Evolutionary conservation across 1,284 basidiomycete species (phyloP), one percentile per base, ranked within the genome.

Genomic region (Cryptococcus sp.): DNA sequence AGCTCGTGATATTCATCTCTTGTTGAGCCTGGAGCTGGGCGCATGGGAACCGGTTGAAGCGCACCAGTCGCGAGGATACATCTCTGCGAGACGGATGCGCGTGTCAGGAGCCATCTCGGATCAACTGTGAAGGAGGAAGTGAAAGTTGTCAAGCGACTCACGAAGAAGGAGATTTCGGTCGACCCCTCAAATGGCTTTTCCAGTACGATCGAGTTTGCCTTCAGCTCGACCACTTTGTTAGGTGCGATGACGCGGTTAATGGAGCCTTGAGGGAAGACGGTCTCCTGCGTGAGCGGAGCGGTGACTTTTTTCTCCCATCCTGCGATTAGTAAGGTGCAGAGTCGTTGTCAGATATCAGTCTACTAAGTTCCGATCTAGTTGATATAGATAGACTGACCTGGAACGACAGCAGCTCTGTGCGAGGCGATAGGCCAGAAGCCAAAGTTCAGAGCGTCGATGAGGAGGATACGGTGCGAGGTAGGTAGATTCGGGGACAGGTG

Each of bases 391-490:
- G 10, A 67, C 72, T 60, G 46, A 68, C 79, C 78, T 40, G 80
- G 77, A 5, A 75, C 68, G 41, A 82, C 79, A 5, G 76, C 54
- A 3, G 77, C 79, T 50, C 81, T 68, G 13, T 81, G 70, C 11
- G 70, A 63, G 3, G 70, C 72, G 43, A 80, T 69, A 1, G 75
- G 66, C 69, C 73, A 79, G 58, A 72, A 78, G 1, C 70, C 67
- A 39, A 68, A 77, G 11, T 72, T 71, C 30, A 70, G 63, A 7
- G 76, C 71, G 54, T 81, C 81, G 60, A 82, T 74, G 5, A 82
- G 64, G 6, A 82, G 65, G 54, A 82, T 65, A 5, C 80, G 73
- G 57, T 81, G 76, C 3, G 73, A 66, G 0, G 59, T 30, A 1
- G 80, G 78, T 1, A 82, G 55, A 43, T 64, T 68, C 27, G 69